These are phyloP conservation scores for Scortechinia acanthostroma DNA, from an alignment of 2,329 filamentous ascomycete genomes.

Conservation along the genomic window DNA sequence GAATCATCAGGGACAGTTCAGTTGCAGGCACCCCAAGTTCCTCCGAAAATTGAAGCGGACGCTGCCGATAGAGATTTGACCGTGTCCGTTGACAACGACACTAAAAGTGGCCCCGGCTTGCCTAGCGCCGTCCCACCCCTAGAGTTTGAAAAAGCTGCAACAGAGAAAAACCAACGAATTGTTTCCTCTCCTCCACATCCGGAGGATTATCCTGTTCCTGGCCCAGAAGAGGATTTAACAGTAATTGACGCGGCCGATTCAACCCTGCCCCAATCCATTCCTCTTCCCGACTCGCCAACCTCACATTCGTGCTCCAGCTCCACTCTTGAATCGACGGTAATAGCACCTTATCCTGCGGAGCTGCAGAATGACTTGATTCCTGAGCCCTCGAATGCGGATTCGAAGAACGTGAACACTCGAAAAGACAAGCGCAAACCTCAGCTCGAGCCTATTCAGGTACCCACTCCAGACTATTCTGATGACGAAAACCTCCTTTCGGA, in stretches of 20 bases:
- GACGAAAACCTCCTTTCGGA: constrained; percentile 56
- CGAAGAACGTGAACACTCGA: not conserved
- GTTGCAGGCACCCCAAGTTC: too few relatives aligned
- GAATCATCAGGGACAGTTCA: too few relatives aligned
- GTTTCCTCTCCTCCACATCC: not conserved
- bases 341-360: too few relatives aligned
- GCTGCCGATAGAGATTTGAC: too few relatives aligned
- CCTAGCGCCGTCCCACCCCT: not conserved
- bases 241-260: not conserved
- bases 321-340: too few relatives aligned
- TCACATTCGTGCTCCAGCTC: not conserved
- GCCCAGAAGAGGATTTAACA: not conserved
- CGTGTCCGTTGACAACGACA: not conserved
- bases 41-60: too few relatives aligned
- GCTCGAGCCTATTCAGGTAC: constrained; percentile 45
- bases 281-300: not conserved
- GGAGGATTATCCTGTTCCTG: not conserved
- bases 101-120: not conserved
- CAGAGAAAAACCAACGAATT: too few relatives aligned
- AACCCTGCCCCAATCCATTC: not conserved
- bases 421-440: constrained; percentile 20
- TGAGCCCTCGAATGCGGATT: not conserved
- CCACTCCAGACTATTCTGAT: constrained; percentile 27
- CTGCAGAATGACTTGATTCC: not conserved
- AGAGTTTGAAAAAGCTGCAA: not conserved